Base-by-base conservation (phyloP, 768 basidiomycete genomes). In the Termitomyces heimii region DNA sequence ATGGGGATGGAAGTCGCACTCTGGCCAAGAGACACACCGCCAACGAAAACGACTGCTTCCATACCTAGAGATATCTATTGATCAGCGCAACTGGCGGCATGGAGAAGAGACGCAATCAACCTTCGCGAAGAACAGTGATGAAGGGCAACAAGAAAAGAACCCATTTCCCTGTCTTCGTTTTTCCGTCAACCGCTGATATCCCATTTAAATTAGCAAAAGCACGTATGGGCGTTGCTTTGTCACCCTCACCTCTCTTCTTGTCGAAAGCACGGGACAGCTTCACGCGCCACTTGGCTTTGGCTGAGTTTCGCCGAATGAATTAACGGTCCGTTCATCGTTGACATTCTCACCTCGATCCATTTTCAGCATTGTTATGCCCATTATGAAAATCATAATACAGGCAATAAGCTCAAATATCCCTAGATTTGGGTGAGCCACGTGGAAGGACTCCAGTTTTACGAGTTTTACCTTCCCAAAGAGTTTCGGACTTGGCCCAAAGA, bases 291-390 rank as follows among this genome's bases (percentile, higher is more conserved):
- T 92, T 94, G n/a, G 88, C 81, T 69, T 93, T 90, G 12, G 96
- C 89, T 79, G 46, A 9, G 58, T 39, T 39, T 26, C 24, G 10
- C 20, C 56, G 28, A 47, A 54, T 55, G 35, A 16, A 28, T 50
- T 16, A 28, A 31, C 22, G 32, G 9, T 18, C 6, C n/a, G 5
- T 28, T n/a, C n/a, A 16, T n/a, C 10, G 26, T 14, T 20, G 8
- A 24, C 18, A 28, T 12, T 16, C 55, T 31, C 65, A 76, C 78
- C 79, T 66, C 88, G 80, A 70, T 98, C 95, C 82, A 99, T 86
- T 68, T 92, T 94, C 59, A 99, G 83, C 89, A 98, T 95, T 35
- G 89, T 88, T 39, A 98, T 66, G 3, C 92, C 94, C 93, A 98
- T 96, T 67, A 88, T 77, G 70, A 94, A 92, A 66, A 97, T 94